Conservation (phyloP, 2,329 filamentous ascomycete species). For the Colletotrichum aenigma region DNA sequence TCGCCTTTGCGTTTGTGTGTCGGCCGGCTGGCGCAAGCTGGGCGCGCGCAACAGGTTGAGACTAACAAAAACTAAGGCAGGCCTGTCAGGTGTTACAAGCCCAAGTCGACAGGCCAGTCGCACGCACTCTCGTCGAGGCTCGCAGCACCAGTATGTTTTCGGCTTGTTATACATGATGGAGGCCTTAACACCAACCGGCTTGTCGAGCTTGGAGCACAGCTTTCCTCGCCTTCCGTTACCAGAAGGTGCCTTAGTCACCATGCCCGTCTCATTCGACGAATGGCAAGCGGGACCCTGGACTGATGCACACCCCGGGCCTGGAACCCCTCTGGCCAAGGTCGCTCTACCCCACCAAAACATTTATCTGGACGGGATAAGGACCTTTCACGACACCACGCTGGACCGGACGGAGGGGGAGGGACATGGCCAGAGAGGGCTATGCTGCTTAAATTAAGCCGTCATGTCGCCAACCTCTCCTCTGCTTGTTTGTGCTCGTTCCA, state of each 20-base stretch:
- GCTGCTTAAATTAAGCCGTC: not conserved
- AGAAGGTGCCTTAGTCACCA: not conserved
- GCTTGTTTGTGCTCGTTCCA: not conserved
- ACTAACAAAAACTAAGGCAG: constrained; percentile 4
- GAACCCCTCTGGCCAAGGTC: not conserved
- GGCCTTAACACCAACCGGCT: not conserved
- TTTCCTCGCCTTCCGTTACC: not conserved
- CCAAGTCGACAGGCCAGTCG: not conserved
- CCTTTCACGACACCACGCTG: not conserved
- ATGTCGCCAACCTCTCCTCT: not conserved
- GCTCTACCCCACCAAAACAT: not conserved
- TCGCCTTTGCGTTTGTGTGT: not conserved
- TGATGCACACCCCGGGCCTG: not conserved
- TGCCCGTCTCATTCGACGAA: not conserved
- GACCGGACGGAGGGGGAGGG: not conserved
- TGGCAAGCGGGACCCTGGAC: not conserved
- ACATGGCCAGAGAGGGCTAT: not conserved
- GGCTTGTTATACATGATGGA: not conserved
- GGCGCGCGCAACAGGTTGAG: not conserved
- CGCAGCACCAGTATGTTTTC: constrained; percentile 6
- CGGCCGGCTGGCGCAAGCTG: not conserved
- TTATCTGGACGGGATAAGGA: not conserved
- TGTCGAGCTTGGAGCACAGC: not conserved
- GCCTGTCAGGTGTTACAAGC: constrained; percentile 11
- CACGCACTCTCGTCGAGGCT: not conserved